Conservation (phyloP, 306 rosid genomes). For the Myrica gale region DNA sequence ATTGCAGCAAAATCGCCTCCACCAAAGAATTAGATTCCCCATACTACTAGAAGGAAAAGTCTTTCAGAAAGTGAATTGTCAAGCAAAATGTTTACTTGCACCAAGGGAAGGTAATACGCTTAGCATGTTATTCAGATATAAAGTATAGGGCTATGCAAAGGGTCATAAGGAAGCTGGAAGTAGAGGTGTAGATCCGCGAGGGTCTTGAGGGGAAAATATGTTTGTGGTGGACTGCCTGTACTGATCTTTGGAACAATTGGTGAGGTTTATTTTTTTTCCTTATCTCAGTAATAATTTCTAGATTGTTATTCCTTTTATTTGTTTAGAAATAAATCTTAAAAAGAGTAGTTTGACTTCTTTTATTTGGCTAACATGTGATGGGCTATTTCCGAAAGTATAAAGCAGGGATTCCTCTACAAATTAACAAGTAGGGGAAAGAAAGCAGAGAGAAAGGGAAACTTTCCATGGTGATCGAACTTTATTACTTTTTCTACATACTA, state of each 20-base stretch:
- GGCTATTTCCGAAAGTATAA: not conserved
- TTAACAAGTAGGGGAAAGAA: not conserved
- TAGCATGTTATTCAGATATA: not conserved
- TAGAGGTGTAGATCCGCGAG: constrained; percentile 33
- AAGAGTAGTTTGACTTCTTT: constrained; percentile 12
- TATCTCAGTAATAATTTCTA: constrained; percentile 5
- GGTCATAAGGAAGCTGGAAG: constrained; percentile 15
- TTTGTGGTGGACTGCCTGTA: not conserved
- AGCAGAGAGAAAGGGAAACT: constrained; percentile 3
- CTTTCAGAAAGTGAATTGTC: constrained; percentile 6
- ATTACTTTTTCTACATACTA: not conserved
- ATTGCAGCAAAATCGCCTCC: not conserved
- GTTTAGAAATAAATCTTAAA: constrained; percentile 31
- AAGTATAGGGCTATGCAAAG: constrained; percentile 11
- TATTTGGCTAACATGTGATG: not conserved
- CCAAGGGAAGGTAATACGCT: constrained; percentile 26
- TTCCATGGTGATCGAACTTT: not conserved
- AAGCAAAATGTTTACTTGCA: constrained; percentile 34
- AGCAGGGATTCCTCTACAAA: not conserved
- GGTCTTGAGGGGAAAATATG: not conserved
- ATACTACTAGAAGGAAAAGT: constrained; percentile 2
- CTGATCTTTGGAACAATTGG: constrained; percentile 12
- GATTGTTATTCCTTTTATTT: constrained; percentile 24
- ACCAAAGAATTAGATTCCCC: not conserved
- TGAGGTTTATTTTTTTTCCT: constrained; percentile 23